phyloP scores from a whole-genome alignment of 2,329 filamentous ascomycete genomes.

The Penicillium sp. region DNA sequence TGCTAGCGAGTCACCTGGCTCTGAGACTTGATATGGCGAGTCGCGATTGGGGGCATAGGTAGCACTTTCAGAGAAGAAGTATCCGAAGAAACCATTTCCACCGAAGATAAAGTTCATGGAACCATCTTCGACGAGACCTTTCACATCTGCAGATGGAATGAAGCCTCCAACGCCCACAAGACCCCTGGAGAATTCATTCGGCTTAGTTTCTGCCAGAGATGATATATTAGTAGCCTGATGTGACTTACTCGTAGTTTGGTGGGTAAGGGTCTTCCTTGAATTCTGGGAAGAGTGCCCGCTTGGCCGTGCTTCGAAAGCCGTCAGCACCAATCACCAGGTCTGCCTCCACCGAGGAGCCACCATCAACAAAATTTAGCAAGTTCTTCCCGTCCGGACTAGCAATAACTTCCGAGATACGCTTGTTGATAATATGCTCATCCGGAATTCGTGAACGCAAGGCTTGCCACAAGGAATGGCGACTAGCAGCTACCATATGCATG shows the following conservation, averaged over 20 bases:
- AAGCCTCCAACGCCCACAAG: constrained; percentile 54
- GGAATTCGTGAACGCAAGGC: constrained; percentile 43
- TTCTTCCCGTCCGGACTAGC: constrained; percentile 31
- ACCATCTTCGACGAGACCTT: constrained; percentile 38
- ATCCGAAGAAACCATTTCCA: constrained; percentile 57
- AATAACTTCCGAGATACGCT: constrained; percentile 36
- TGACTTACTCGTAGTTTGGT: constrained; percentile 46
- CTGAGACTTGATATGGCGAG: constrained; percentile 31
- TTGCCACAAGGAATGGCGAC: constrained; percentile 46
- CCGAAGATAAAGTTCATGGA: constrained; percentile 52
- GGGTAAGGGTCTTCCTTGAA: constrained; percentile 39
- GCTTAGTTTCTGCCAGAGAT: too few relatives aligned
- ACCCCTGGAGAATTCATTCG: constrained; percentile 32
- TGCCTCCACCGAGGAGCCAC: constrained; percentile 36
- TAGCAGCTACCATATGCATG: constrained; percentile 41
- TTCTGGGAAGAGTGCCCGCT: constrained; percentile 43
- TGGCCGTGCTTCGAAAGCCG: constrained; percentile 44
- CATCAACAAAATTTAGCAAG: constrained; percentile 41
- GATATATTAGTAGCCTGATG: background rate
- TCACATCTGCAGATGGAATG: constrained; percentile 37
- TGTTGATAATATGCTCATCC: constrained; percentile 38
- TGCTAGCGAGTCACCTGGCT: constrained; percentile 39
- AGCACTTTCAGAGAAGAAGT: constrained; percentile 42
- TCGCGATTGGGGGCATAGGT: constrained; percentile 26
- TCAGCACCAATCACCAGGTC: constrained; percentile 52